phyloP scores from a whole-genome alignment of 73 alveolate species.

The Tetrahymena borealis region DNA sequence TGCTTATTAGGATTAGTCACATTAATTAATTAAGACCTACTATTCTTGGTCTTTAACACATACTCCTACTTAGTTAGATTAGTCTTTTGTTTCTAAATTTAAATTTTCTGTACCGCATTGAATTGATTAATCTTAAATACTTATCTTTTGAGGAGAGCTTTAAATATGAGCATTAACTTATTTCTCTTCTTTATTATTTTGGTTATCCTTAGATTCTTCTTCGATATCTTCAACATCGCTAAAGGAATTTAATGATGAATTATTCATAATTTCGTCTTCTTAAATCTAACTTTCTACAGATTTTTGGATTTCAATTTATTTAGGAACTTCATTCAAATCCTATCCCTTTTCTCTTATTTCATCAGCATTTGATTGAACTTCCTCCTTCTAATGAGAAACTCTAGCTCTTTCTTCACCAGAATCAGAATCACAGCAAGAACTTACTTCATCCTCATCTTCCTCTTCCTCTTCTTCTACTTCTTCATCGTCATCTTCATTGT shows the following conservation, averaged over 20 bases:
- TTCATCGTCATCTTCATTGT: not conserved
- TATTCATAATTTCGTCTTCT: not conserved
- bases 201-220: not conserved
- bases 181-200: not conserved
- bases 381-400: not conserved
- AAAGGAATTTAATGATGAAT: not conserved
- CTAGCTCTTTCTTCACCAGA: not conserved
- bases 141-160: too few relatives aligned
- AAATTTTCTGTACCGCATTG: not conserved
- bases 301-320: too few relatives aligned
- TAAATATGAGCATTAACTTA: too few relatives aligned
- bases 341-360: too few relatives aligned
- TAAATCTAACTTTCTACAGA: not conserved
- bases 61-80: not conserved
- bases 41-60: not conserved
- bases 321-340: too few relatives aligned
- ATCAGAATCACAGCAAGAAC: not conserved
- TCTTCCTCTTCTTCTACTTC: not conserved
- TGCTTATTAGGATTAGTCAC: not conserved
- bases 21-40: not conserved
- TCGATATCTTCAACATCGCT: not conserved
- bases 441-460: not conserved
- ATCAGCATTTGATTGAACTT: too few relatives aligned
- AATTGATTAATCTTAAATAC: not conserved
- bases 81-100: not conserved